Evolutionary conservation across 768 basidiomycete genomes (phyloP), one percentile per base, ranked within the genome.

Genomic region (Omphalotus guepiniiformis): DNA sequence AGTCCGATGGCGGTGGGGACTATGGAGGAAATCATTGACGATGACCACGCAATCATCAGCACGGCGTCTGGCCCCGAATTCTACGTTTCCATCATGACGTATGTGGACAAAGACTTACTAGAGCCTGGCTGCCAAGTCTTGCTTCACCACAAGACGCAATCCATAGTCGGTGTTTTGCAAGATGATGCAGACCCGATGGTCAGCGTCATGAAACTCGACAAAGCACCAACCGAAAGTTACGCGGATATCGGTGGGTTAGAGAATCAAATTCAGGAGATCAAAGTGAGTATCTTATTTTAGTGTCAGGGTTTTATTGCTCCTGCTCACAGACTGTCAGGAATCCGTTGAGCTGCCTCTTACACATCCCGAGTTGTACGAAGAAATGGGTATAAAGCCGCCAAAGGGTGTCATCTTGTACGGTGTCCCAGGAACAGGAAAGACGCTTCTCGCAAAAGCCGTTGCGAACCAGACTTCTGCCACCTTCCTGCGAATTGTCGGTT

Each of bases 301-400:
- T 25, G 29, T 25, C 16, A 25, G 3, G 8, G 18, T 27, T 36
- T 15, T 28, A 51, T 32, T 21, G 36, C 26, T n/a, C n/a, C n/a
- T 53, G 3, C 15, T 46, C 30, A 43, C 21, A 35, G 36, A 34
- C n/a, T 7, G 25, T 26, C 35, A 93, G 89, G 96, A 99, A 85
- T 91, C 96, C 12, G 95, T 98, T 38, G 96, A 98, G 67, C 78
- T 98, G 26, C 96, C 96, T 0, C 73, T 99, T 19, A 98, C 95
- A 7, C 96, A 98, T 63, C 96, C 96, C 3, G 96, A 99, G 62
- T 70, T 98, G 30, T 99, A 98, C 68, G 95, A 98, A 68, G 95
- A 98, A 73, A 98, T 99, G 96, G 96, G 96, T 47, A 98, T 99
- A 68, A 88, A 88, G 58, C 96, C 95, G n/a, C 96, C 96, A 18